Conservation (phyloP, 768 basidiomycete species). For the Clathrus columnatus region DNA sequence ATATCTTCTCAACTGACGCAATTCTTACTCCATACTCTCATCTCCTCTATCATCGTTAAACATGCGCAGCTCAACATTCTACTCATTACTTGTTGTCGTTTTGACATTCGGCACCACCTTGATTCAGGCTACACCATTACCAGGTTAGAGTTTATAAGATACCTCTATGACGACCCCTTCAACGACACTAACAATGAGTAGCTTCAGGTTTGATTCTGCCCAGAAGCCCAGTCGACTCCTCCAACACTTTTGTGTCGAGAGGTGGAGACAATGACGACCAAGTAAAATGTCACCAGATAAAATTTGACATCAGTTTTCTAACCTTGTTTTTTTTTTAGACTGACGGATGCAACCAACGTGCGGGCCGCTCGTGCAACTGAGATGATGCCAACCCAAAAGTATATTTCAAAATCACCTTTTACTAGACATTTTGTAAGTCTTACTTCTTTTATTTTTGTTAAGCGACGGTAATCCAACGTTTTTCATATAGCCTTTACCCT, state of each 20-base stretch:
- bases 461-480: background rate
- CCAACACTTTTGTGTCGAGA: background rate
- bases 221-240: background rate
- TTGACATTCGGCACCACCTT: background rate
- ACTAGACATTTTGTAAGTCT: background rate
- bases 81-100: background rate
- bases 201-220: background rate
- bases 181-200: background rate
- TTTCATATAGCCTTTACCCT: background rate
- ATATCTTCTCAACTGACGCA: background rate
- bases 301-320: background rate
- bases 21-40: background rate
- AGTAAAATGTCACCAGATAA: background rate
- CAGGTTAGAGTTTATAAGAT: background rate
- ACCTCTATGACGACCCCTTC: background rate
- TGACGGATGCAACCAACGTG: background rate
- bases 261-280: background rate
- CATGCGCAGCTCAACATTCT: conserved; percentile 3
- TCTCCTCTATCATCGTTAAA: background rate
- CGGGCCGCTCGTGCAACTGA: conserved; percentile 7
- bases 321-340: background rate
- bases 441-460: background rate
- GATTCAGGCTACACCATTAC: background rate
- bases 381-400: background rate
- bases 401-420: background rate